Evolutionary conservation across 169 alveolate species (phyloP).

Genomic region (Plasmodium falciparum): DNA sequence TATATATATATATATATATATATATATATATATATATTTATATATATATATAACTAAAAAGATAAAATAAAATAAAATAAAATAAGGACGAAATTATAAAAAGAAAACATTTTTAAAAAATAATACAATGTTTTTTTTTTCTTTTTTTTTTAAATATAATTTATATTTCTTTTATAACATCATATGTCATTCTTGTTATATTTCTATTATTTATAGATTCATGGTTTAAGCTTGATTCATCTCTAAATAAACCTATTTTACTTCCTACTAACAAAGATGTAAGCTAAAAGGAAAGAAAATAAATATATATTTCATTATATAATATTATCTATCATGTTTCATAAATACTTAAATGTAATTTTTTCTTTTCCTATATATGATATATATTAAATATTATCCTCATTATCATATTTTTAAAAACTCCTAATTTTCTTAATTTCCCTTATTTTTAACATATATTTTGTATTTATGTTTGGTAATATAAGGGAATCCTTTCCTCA

Average conservation of each 20-base stretch:
- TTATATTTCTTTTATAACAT: too few species aligned
- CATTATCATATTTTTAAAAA: neutral
- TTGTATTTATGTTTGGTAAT: neutral
- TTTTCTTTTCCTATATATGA: too few species aligned
- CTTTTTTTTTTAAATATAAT: neutral
- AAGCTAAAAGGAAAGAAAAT: conserved; percentile 5
- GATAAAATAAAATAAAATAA: neutral
- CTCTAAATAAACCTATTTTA: conserved; percentile 39
- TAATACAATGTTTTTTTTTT: neutral
- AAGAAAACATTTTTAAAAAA: neutral
- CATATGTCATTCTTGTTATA: too few species aligned
- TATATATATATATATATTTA: neutral
- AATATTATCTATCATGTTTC: neutral
- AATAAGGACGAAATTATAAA: conserved; percentile 2
- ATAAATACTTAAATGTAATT: neutral
- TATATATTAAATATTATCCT: too few species aligned
- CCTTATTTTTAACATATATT: too few species aligned
- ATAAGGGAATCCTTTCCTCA: neutral
- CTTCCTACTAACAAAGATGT: conserved; percentile 57
- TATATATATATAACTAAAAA: neutral
- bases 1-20: neutral
- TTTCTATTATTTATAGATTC: conserved; percentile 20
- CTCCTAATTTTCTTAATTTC: neutral
- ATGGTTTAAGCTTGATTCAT: conserved; percentile 73
- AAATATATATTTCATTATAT: neutral